Evolutionary conservation across 2,329 filamentous ascomycete species (phyloP).

Genomic region (Scolecobasidium constrictum): DNA sequence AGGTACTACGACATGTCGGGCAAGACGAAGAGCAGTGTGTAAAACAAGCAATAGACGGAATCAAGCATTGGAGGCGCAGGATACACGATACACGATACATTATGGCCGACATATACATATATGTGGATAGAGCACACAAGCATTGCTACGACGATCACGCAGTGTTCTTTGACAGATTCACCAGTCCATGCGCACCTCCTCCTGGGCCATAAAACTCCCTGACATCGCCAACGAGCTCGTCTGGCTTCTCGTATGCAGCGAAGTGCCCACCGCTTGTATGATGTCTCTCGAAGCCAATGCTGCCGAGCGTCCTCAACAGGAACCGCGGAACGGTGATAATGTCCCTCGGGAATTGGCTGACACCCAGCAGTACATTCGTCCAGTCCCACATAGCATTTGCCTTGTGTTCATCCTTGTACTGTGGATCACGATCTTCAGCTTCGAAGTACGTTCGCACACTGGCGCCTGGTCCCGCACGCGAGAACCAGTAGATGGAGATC

Average conservation of each 20-base stretch:
- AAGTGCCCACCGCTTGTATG: constrained; percentile 49
- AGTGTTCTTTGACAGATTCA: too few relatives aligned
- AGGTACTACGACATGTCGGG: constrained; percentile 56
- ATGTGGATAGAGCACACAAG: too few relatives aligned
- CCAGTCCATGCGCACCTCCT: constrained; percentile 22
- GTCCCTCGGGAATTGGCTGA: constrained; percentile 49
- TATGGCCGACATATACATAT: too few relatives aligned
- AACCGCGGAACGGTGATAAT: constrained; percentile 41
- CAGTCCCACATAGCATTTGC: constrained; percentile 6
- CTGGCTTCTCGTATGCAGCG: constrained; percentile 47
- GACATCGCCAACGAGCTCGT: constrained; percentile 42
- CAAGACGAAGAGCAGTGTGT: neutral
- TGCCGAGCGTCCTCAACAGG: constrained; percentile 47
- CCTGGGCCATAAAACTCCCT: constrained; percentile 46
- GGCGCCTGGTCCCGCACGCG: constrained; percentile 56
- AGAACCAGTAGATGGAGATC: constrained; percentile 65
- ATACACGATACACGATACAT: too few relatives aligned
- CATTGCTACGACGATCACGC: too few relatives aligned
- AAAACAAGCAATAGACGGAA: too few relatives aligned
- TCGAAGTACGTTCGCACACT: constrained; percentile 65
- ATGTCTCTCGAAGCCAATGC: constrained; percentile 45
- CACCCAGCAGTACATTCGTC: constrained; percentile 32
- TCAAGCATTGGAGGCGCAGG: too few relatives aligned
- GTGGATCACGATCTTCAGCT: constrained; percentile 31
- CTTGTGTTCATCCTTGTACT: neutral